A percentile compares a stretch with the other conserved stretches of the same genome.
These are phyloP conservation scores for Mycena filopes DNA, from an alignment of 768 basidiomycete genomes.

Conservation along the genomic window DNA sequence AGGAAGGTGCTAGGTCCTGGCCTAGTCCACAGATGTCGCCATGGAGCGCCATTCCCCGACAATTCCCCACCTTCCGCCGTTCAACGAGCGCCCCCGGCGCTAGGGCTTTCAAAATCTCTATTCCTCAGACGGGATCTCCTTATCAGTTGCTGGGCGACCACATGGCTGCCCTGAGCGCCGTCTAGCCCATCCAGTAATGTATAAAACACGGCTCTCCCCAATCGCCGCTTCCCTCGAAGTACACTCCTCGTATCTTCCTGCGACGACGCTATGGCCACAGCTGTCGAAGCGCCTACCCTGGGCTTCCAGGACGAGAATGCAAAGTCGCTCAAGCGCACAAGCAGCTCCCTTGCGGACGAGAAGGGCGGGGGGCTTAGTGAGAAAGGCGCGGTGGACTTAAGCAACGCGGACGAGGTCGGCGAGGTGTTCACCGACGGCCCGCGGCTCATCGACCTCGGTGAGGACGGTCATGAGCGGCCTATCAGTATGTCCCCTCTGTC, in stretches of 20 bases:
- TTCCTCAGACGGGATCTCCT: too few relatives aligned
- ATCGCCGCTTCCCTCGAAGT: too few relatives aligned
- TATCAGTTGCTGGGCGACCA: too few relatives aligned
- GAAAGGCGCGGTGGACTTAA: slow-evolving; percentile 25
- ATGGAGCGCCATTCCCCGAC: too few relatives aligned
- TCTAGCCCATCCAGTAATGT: too few relatives aligned
- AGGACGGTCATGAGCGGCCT: slow-evolving; percentile 51
- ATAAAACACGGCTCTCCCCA: too few relatives aligned
- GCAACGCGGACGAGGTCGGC: slow-evolving; percentile 32
- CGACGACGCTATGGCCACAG: slow-evolving; percentile 5
- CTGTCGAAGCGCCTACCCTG: slow-evolving; percentile 28
- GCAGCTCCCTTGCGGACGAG: slow-evolving; percentile 24
- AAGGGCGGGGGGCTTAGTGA: slow-evolving; percentile 24
- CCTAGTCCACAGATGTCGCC: too few relatives aligned
- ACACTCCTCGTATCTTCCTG: slow-evolving; percentile 18
- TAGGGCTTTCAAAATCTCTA: too few relatives aligned
- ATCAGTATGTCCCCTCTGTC: slow-evolving; percentile 42
- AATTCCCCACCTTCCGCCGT: too few relatives aligned
- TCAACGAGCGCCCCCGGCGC: too few relatives aligned
- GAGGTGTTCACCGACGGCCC: slow-evolving; percentile 41
- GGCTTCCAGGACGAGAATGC: slow-evolving; percentile 27
- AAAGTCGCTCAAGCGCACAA: slow-evolving; percentile 13
- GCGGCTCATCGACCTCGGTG: slow-evolving; percentile 47
- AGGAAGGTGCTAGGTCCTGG: too few relatives aligned
- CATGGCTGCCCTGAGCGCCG: too few relatives aligned